These are phyloP conservation scores for Mrakia gelida DNA, from an alignment of 768 basidiomycete genomes.

Conservation along the genomic window DNA sequence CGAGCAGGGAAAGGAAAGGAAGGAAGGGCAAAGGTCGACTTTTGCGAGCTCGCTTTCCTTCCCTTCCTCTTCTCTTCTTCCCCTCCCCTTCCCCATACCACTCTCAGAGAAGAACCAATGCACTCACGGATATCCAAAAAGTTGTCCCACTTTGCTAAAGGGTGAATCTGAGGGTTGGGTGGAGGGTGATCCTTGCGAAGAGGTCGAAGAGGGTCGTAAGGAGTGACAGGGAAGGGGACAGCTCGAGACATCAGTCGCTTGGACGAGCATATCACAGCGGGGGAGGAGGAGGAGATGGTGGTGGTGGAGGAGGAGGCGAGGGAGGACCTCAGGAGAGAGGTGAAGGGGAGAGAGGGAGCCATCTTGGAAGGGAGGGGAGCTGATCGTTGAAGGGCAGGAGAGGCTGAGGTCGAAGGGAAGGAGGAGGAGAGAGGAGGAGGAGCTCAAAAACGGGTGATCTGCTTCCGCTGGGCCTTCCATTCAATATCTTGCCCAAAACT, in stretches of 20 bases:
- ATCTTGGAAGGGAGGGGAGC: background rate
- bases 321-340: constrained; percentile 5
- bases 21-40: background rate
- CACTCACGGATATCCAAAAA: constrained; percentile 33
- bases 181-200: constrained; percentile 23
- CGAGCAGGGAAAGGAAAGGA: background rate
- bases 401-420: background rate
- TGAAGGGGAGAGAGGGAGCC: constrained; percentile 7
- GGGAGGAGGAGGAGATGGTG: background rate
- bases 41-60: background rate
- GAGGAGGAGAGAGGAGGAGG: background rate
- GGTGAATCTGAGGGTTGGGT: constrained; percentile 21
- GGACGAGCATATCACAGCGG: background rate
- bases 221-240: constrained; percentile 10
- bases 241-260: constrained; percentile 7
- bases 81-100: background rate
- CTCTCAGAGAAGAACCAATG: background rate
- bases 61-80: background rate
- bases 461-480: too few species aligned
- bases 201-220: constrained; percentile 22
- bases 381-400: background rate
- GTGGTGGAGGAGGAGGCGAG: background rate
- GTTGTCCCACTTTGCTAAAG: constrained; percentile 32
- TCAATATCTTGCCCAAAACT: too few species aligned
- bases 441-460: background rate